Base-by-base conservation (phyloP, 2,329 filamentous ascomycete genomes). In the Penicillium sp. region DNA sequence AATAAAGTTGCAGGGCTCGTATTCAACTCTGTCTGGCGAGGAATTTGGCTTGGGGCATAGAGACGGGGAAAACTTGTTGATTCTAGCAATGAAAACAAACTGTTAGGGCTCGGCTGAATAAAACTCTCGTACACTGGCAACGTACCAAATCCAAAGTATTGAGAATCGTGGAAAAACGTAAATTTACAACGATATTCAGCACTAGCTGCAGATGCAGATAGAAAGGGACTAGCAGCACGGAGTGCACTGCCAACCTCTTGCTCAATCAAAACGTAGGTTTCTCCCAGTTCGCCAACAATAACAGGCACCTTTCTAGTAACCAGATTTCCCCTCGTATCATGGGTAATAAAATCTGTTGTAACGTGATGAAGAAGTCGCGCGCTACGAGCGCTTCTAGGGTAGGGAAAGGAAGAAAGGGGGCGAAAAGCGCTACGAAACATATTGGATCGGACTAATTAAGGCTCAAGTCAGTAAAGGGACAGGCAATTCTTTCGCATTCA, bases 131-230 rank as follows among this genome's bases (percentile, higher is more conserved):
- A 28, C 26, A 28, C 26, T 28, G 26, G 6, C 6, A 28, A 28
- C 26, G 26, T 56, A 67, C 66, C 56, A 57, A 62, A 56, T 4
- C 67, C 62, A 55, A 69, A 69, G 45, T 66, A 56, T 42, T 61
- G 61, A 7, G 60, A 62, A 36, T 67, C 60, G 48, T 68, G 62
- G 55, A 66, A 69, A 58, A 62, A 69, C 40, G 53, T 58, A 49
- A 68, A 50, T 61, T 63, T 62, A 57, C 62, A 69, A 56, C 53
- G 60, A 35, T 64, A 61, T 57, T 55, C 25, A 22, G 11, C 26
- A 16, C n/a, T 7, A 28, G 58, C 48, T 17, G 52, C 46, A 59
- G 56, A 49, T 28, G 9, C 26, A 4, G 26, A 8, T 28, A 28
- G 3, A 28, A 8, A 28, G 26, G 26, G 26, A 42, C 58, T 57